Conservation (phyloP, 805 yeast species). For the Zygosaccharomyces bailii region DNA sequence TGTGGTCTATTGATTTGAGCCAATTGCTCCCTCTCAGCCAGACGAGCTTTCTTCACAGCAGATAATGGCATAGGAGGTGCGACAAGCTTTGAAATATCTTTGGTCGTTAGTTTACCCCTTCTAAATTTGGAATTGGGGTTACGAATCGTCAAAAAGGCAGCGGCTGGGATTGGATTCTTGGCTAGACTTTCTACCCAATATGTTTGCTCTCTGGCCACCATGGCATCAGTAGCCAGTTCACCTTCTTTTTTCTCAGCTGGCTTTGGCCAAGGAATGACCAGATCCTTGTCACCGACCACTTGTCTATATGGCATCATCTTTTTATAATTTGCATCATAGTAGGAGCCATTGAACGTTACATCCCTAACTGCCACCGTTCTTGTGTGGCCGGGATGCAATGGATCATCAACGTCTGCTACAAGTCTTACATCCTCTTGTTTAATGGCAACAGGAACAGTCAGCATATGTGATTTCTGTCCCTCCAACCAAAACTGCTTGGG, state of each 20-base stretch:
- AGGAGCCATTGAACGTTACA: slow-evolving; percentile 60
- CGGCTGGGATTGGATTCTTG: slow-evolving; percentile 64
- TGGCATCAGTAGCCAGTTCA: slow-evolving; percentile 52
- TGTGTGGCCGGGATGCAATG: slow-evolving; percentile 49
- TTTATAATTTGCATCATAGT: slow-evolving; percentile 72
- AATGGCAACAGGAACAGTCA: slow-evolving; percentile 64
- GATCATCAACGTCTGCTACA: slow-evolving; percentile 73
- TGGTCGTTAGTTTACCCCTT: slow-evolving; percentile 58
- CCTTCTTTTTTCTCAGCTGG: slow-evolving; percentile 47
- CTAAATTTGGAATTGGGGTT: slow-evolving; percentile 69
- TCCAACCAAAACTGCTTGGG: slow-evolving; percentile 73
- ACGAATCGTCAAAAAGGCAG: slow-evolving; percentile 64
- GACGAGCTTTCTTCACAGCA: slow-evolving; percentile 56
- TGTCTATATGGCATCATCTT: slow-evolving; percentile 73
- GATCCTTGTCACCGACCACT: slow-evolving; percentile 62
- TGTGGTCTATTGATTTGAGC: slow-evolving; percentile 43
- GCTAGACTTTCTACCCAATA: slow-evolving; percentile 66
- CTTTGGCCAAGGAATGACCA: slow-evolving; percentile 84
- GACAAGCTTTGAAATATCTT: slow-evolving; percentile 57
- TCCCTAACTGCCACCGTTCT: slow-evolving; percentile 78
- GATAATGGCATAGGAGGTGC: slow-evolving; percentile 79
- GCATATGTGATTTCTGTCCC: slow-evolving; percentile 67
- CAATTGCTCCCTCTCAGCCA: slow-evolving; percentile 49
- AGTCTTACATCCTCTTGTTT: slow-evolving; percentile 61
- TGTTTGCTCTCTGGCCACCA: slow-evolving; percentile 64